Evolutionary conservation across 805 yeast species (phyloP), one percentile per base, ranked within the genome.

Genomic region (Starmerella tilneyi): DNA sequence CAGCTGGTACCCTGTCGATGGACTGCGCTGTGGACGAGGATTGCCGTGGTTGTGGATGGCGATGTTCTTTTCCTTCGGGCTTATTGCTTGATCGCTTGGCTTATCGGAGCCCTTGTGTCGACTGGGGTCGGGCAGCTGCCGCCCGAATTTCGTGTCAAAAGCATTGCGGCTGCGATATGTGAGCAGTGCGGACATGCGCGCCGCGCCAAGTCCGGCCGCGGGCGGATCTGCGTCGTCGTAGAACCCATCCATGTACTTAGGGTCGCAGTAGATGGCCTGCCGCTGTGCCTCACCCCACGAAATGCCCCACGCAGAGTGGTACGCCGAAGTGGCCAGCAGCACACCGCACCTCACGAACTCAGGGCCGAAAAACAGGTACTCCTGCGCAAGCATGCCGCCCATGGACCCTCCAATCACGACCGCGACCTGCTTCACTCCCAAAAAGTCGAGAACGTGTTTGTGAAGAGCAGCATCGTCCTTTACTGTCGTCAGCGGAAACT

Each of bases 221-320:
- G 98, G 98, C 4, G 86, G 94, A 45, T 80, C 84, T n/a, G 74
- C 73, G 26, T 74, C 67, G 11, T 77, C 66, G 60, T 84, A 89
- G 63, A 84, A 86, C 1, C 98, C 98, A 58, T 88, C 96, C 45
- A 75, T 71, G 62, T 86, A 92, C 59, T 82, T 81, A 9, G 97
- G 97, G 61, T 92, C 98, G 11, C 94, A 81, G 64, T 88, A 92
- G 23, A 92, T 85, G 51, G 94, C 79, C 62, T 92, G 98, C 56
- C 98, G 74, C 65, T 92, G 98, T 2, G 98, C 94, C 60, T 92
- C 98, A 44, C 94, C 89, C 98, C 98, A 92, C 4, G 95, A 84
- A 32, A 92, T 92, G 54, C 97, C 92, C 98, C 98, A 92, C 0
- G 98, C 98, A 2, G 94, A 81, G 35, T 88, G 94, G 58, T 94